Evolutionary conservation across 495 filamentous ascomycete species (phyloP).

Genomic region (Aspergillus heteromorphus): DNA sequence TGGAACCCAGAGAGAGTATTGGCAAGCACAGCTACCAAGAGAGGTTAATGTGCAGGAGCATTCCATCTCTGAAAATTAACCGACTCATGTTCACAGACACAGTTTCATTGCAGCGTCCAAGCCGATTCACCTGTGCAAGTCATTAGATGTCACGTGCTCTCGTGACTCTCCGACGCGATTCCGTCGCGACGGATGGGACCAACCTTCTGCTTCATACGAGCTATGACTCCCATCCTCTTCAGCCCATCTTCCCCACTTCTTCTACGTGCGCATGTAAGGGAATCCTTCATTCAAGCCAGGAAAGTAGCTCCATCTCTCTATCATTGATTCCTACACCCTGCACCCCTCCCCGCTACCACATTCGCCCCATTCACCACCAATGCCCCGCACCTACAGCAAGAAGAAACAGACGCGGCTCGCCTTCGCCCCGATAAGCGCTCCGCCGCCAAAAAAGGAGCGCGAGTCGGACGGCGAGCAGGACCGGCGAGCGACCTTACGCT

Average conservation of each 20-base stretch:
- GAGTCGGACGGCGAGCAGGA: conserved; percentile 12
- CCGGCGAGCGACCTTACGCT: conserved; percentile 36
- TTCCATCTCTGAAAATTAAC: too few relatives aligned
- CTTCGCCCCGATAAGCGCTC: conserved; percentile 30
- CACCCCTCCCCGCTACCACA: too few relatives aligned
- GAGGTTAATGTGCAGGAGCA: too few relatives aligned
- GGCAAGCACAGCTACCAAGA: too few relatives aligned
- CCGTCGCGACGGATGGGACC: conserved; percentile 5
- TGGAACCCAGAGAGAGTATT: too few relatives aligned
- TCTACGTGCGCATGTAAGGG: not conserved
- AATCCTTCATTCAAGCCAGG: not conserved
- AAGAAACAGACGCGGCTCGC: conserved; percentile 45
- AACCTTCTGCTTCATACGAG: not conserved
- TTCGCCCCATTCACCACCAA: too few relatives aligned
- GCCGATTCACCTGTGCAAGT: not conserved
- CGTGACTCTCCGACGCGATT: conserved; percentile 18
- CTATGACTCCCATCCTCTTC: not conserved
- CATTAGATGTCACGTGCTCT: conserved; percentile 19
- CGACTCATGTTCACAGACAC: too few relatives aligned
- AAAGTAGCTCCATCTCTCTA: not conserved
- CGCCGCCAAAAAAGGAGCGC: conserved; percentile 8
- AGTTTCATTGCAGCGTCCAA: too few relatives aligned
- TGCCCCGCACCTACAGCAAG: conserved; percentile 38
- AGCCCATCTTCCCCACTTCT: not conserved
- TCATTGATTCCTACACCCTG: conserved; percentile 1